Evolutionary conservation across 139 green algal species (phyloP).

Genomic region (Yamagishiella unicocca): DNA sequence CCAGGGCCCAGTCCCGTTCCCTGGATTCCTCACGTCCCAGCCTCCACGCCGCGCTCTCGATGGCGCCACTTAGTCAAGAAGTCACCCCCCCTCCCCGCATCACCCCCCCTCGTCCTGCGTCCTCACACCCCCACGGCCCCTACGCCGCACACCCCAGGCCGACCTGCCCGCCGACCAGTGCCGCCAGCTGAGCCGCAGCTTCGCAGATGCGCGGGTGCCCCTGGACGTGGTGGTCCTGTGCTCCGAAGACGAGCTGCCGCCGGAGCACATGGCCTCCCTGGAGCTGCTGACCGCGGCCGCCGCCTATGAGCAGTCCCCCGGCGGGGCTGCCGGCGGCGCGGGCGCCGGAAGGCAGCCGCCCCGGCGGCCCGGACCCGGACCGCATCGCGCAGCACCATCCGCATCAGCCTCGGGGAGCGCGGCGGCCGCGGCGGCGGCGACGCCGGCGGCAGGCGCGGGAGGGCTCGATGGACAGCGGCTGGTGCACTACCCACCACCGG

Average conservation of each 20-base stretch:
- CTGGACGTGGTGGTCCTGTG: slow-evolving; percentile 23
- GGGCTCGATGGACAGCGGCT: neutral
- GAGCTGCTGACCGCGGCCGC: neutral
- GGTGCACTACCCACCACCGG: slow-evolving; percentile 17
- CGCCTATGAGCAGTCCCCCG: neutral
- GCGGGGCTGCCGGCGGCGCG: neutral
- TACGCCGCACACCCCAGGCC: neutral
- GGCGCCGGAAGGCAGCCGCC: neutral
- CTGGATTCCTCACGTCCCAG: too few species aligned
- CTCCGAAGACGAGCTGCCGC: neutral
- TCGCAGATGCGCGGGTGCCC: neutral
- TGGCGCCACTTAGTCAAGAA: neutral
- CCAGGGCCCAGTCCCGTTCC: too few species aligned
- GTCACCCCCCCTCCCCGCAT: neutral
- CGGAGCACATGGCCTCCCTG: neutral
- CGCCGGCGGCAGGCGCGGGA: neutral
- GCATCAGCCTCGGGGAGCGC: neutral
- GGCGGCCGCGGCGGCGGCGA: neutral
- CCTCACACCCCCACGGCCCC: neutral
- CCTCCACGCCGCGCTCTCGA: too few species aligned
- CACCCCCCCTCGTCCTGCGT: neutral
- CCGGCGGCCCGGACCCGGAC: neutral
- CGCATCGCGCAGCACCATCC: neutral
- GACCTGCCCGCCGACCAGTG: slow-evolving; percentile 11
- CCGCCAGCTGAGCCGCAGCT: slow-evolving; percentile 25